These are phyloP conservation scores for Boechera stricta DNA, from an alignment of 345 rosid species.

Conservation along the genomic window DNA sequence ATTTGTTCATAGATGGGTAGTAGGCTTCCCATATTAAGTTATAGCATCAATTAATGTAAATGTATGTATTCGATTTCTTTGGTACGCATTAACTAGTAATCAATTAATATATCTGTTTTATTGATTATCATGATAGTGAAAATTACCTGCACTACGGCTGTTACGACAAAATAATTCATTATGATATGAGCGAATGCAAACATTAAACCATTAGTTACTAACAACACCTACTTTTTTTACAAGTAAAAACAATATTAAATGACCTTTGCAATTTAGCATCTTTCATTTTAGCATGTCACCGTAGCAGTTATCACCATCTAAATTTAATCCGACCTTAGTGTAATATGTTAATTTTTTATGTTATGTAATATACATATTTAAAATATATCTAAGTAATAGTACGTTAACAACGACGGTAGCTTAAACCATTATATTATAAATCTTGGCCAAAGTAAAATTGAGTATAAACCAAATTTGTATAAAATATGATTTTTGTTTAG, in stretches of 20 bases:
- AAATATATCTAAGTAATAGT: too few relatives aligned
- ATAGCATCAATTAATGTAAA: constrained; percentile 13
- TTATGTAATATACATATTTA: neutral
- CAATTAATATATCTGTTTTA: constrained; percentile 9
- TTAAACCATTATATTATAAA: too few relatives aligned
- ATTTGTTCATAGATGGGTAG: neutral
- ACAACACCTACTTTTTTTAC: neutral
- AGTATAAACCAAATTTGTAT: too few relatives aligned
- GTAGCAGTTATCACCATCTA: neutral
- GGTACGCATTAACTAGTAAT: constrained; percentile 3
- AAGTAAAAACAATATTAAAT: neutral
- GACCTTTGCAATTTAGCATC: neutral
- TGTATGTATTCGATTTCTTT: constrained; percentile 6
- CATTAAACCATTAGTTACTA: neutral
- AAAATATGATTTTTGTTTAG: too few relatives aligned
- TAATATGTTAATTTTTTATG: neutral
- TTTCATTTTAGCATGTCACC: neutral
- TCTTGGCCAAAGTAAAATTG: too few relatives aligned
- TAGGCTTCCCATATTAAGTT: constrained; percentile 30
- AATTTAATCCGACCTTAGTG: neutral
- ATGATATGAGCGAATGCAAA: neutral
- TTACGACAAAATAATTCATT: constrained; percentile 9
- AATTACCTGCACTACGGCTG: constrained; percentile 4
- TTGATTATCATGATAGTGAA: constrained; percentile 19
- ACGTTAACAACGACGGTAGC: too few relatives aligned